A percentile compares a stretch with the other conserved stretches of the same genome.
Conservation (phyloP, 148 eudicot species). For the Camellia granthamiana region DNA sequence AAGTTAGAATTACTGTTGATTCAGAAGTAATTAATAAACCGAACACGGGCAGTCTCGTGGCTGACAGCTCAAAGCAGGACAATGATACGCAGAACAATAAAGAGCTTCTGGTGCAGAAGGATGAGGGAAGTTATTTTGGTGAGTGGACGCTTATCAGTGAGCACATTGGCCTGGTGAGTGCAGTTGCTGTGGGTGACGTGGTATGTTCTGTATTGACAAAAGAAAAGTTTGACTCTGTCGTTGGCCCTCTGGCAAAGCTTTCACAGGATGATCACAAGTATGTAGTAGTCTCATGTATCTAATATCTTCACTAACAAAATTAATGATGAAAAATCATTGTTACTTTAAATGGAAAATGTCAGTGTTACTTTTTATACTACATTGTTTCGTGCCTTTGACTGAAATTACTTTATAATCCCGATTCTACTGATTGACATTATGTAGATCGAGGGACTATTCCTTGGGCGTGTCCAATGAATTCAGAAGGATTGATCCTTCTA, state of each 20-base stretch:
- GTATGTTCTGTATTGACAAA: slow-evolving; percentile 72
- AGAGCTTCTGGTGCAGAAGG: slow-evolving; percentile 55
- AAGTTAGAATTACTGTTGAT: slow-evolving; percentile 59
- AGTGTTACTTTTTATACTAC: neutral
- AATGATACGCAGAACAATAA: slow-evolving; percentile 31
- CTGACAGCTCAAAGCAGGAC: slow-evolving; percentile 40
- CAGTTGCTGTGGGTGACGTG: slow-evolving; percentile 75
- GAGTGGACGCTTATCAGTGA: slow-evolving; percentile 92
- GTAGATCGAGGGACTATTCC: slow-evolving; percentile 58
- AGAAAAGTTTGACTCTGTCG: slow-evolving; percentile 80
- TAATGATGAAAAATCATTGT: neutral
- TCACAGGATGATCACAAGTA: slow-evolving; percentile 69
- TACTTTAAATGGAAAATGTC: neutral
- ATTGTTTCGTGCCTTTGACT: neutral
- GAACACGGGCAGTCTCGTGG: slow-evolving; percentile 56
- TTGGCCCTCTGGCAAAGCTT: slow-evolving; percentile 71
- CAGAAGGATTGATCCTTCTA: slow-evolving; percentile 31
- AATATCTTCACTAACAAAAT: neutral
- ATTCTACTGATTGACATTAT: slow-evolving; percentile 20
- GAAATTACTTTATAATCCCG: neutral
- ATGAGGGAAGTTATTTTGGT: slow-evolving; percentile 92
- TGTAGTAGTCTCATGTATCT: slow-evolving; percentile 25
- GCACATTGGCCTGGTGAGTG: slow-evolving; percentile 48
- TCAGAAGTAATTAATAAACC: slow-evolving; percentile 42
- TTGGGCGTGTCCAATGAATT: slow-evolving; percentile 33